phyloP scores from a whole-genome alignment of 1,284 basidiomycete genomes.

The Volvariella volvacea region DNA sequence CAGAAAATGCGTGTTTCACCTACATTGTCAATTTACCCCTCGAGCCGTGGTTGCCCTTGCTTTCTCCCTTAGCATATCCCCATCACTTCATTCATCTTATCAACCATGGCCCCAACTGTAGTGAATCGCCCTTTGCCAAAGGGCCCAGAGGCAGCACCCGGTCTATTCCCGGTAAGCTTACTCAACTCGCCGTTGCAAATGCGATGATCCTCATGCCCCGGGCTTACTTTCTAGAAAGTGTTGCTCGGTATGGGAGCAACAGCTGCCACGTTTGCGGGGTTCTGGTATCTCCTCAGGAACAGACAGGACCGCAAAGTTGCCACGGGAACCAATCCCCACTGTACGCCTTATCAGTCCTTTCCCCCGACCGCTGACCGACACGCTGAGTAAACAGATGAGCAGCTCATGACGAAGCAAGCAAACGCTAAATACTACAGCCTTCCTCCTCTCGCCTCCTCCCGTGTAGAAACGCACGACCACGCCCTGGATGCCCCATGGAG shows the following conservation, averaged over 20 bases:
- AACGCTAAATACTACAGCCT: background rate
- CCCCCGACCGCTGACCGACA: background rate
- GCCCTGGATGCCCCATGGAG: background rate
- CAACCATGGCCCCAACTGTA: too few species aligned
- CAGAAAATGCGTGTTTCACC: too few species aligned
- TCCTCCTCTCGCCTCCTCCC: background rate
- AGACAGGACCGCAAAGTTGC: constrained; percentile 3
- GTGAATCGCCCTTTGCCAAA: too few species aligned
- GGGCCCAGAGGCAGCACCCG: too few species aligned
- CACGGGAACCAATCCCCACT: constrained; percentile 2
- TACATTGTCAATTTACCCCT: too few species aligned
- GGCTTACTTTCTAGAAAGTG: too few species aligned
- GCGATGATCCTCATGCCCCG: too few species aligned
- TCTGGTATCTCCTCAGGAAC: constrained; percentile 3
- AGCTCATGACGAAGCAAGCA: constrained; percentile 2
- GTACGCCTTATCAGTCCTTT: background rate
- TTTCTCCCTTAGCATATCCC: too few species aligned
- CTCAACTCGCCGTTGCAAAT: too few species aligned
- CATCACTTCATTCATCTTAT: too few species aligned
- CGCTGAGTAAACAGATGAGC: constrained; percentile 2
- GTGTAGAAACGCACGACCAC: background rate
- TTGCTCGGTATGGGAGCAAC: background rate
- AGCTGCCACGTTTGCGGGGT: constrained; percentile 1
- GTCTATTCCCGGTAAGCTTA: too few species aligned
- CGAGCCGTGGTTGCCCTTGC: too few species aligned